phyloP scores from a whole-genome alignment of 1,139 yeast species.

The Kurtzmaniella quercitrusa region DNA sequence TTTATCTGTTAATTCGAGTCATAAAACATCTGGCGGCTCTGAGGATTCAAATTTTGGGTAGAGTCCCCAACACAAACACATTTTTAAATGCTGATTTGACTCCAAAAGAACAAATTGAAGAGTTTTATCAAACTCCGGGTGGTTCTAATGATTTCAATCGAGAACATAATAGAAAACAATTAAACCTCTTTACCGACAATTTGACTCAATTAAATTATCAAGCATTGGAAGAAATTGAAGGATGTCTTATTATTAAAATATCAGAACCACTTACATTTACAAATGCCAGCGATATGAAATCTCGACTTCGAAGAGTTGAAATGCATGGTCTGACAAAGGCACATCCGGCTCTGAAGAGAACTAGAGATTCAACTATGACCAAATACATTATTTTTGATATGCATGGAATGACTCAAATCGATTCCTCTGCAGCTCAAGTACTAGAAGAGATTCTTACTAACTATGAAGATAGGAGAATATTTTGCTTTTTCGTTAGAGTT shows the following conservation, averaged over 20 bases:
- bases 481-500: constrained; percentile 64
- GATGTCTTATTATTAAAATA: constrained; percentile 78
- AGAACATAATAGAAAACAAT: constrained; percentile 12
- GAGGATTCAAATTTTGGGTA: constrained; percentile 82
- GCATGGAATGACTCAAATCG: constrained; percentile 82
- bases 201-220: constrained; percentile 35
- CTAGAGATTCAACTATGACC: constrained; percentile 51
- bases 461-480: constrained; percentile 53
- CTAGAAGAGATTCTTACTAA: constrained; percentile 55
- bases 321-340: constrained; percentile 77
- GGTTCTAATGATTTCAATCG: neutral
- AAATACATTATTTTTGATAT: constrained; percentile 74
- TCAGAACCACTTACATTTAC: constrained; percentile 95
- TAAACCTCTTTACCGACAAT: constrained; percentile 32
- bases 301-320: constrained; percentile 74
- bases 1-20: constrained; percentile 74
- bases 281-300: constrained; percentile 77
- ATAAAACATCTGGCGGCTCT: constrained; percentile 83
- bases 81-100: constrained; percentile 70
- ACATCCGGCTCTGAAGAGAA: constrained; percentile 75
- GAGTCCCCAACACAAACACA: constrained; percentile 71
- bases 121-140: neutral
- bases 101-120: neutral
- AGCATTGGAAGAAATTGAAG: constrained; percentile 70
- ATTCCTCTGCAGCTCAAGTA: constrained; percentile 83